These are phyloP conservation scores for Fagopyrum homotropicum DNA, from an alignment of 148 eudicot species.

Conservation along the genomic window DNA sequence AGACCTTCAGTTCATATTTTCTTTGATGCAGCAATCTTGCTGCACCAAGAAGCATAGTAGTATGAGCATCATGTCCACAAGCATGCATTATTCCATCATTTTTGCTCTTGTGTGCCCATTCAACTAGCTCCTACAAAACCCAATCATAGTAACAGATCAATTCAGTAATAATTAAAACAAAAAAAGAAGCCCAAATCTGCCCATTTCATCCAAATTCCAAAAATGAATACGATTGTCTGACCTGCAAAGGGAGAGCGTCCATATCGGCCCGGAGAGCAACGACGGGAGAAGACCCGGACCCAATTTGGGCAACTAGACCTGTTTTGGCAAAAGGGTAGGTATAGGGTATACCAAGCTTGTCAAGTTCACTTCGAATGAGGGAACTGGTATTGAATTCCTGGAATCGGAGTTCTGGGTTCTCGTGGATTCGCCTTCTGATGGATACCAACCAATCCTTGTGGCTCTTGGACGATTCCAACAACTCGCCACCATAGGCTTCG, in stretches of 20 bases:
- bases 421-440: constrained; percentile 14
- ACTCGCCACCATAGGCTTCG: neutral
- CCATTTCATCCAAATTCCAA: neutral
- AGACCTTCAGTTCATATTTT: constrained; percentile 60
- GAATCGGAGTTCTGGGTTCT: constrained; percentile 13
- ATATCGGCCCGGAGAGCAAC: constrained; percentile 15
- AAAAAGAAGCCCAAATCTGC: neutral
- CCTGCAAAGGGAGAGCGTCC: constrained; percentile 18
- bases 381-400: constrained; percentile 10
- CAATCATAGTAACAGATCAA: neutral
- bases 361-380: constrained; percentile 7
- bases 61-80: constrained; percentile 96
- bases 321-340: constrained; percentile 11
- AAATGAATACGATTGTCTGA: neutral
- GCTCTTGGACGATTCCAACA: neutral
- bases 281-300: constrained; percentile 6
- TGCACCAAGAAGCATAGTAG: constrained; percentile 92
- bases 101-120: constrained; percentile 95
- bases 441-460: constrained; percentile 5
- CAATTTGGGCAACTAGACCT: constrained; percentile 10
- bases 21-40: constrained; percentile 75
- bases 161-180: neutral
- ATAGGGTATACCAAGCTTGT: constrained; percentile 4
- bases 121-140: constrained; percentile 59
- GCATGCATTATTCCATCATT: constrained; percentile 79